Evolutionary conservation across 129 eudicot species (phyloP).

Genomic region (Artemisia argyi): DNA sequence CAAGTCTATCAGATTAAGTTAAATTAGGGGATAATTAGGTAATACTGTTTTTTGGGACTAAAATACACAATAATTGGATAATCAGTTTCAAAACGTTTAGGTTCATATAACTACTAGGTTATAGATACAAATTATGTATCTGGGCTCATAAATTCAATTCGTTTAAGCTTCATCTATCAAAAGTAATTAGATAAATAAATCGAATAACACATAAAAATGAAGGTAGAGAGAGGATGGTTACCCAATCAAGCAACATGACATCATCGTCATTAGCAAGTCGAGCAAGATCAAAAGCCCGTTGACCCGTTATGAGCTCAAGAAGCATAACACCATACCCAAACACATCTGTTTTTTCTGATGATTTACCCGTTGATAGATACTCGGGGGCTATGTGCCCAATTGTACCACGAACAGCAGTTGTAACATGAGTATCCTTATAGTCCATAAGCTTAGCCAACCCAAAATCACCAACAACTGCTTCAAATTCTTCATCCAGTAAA

Average conservation of each 20-base stretch:
- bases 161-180: neutral
- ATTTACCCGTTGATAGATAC: slow-evolving; percentile 41
- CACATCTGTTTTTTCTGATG: slow-evolving; percentile 40
- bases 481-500: slow-evolving; percentile 90
- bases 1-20: neutral
- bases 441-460: slow-evolving; percentile 97
- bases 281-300: slow-evolving; percentile 95
- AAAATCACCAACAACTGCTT: slow-evolving; percentile 94
- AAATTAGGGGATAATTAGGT: too few species aligned
- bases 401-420: slow-evolving; percentile 41
- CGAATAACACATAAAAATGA: neutral
- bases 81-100: too few species aligned
- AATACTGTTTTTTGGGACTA: too few species aligned
- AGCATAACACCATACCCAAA: slow-evolving; percentile 94
- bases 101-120: too few species aligned
- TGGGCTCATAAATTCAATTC: neutral
- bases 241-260: slow-evolving; percentile 92
- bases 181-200: neutral
- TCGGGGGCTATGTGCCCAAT: slow-evolving; percentile 43
- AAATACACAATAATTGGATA: too few species aligned
- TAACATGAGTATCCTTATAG: slow-evolving; percentile 86
- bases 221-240: slow-evolving; percentile 21
- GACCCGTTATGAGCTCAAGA: slow-evolving; percentile 92
- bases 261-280: slow-evolving; percentile 92
- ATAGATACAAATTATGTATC: neutral